Evolutionary conservation across 306 rosid species (phyloP).

Genomic region (Potentilla sterilis): DNA sequence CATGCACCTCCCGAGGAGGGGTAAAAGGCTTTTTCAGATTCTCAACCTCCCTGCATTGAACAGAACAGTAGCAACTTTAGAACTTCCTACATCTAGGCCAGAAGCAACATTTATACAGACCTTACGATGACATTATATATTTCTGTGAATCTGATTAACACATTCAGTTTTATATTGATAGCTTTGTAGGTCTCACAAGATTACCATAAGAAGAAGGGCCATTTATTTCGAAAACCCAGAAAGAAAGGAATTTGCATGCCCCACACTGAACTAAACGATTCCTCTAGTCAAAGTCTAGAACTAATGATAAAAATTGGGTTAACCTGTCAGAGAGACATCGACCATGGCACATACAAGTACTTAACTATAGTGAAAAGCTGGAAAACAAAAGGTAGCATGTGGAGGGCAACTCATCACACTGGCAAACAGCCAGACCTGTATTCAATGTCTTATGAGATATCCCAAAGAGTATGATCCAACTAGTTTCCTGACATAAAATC

Average conservation of each 20-base stretch:
- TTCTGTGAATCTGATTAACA: neutral
- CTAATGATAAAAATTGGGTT: neutral
- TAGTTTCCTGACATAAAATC: neutral
- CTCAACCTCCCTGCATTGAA: slow-evolving; percentile 60
- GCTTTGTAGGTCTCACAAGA: neutral
- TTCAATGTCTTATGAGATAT: neutral
- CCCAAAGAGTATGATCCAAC: neutral
- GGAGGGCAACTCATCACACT: neutral
- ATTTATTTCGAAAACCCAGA: neutral
- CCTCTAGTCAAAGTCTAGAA: neutral
- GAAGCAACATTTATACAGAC: neutral
- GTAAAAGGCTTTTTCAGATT: slow-evolving; percentile 64
- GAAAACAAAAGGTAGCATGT: neutral
- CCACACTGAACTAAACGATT: neutral
- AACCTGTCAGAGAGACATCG: neutral
- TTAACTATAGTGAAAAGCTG: neutral
- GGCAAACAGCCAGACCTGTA: neutral
- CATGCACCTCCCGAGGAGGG: slow-evolving; percentile 84
- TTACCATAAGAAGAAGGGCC: neutral
- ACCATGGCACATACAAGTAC: neutral
- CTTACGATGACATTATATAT: neutral
- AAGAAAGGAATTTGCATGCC: neutral
- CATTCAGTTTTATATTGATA: neutral
- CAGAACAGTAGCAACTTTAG: neutral
- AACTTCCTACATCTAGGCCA: neutral